A percentile compares a stretch with the other conserved stretches of the same genome.
These are phyloP conservation scores for Mycena capillaripes DNA, from an alignment of 768 basidiomycete genomes.

Conservation along the genomic window DNA sequence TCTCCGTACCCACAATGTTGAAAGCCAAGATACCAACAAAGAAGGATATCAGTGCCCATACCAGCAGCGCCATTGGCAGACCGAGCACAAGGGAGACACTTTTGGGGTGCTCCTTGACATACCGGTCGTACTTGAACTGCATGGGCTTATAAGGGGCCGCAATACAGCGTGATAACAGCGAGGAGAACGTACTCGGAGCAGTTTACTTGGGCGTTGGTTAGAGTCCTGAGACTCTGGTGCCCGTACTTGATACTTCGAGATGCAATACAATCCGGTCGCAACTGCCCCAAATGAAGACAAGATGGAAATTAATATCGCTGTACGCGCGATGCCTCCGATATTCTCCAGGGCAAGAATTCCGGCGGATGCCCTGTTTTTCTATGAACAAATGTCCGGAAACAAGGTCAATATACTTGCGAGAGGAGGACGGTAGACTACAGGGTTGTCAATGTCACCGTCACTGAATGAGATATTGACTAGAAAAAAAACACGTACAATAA, in stretches of 20 bases:
- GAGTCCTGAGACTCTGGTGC: constrained; percentile 12
- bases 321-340: constrained; percentile 14
- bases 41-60: constrained; percentile 19
- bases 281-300: constrained; percentile 12
- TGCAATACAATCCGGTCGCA: constrained; percentile 24
- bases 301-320: constrained; percentile 27
- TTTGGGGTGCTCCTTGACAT: constrained; percentile 20
- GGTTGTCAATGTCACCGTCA: not conserved
- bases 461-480: not conserved
- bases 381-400: no score
- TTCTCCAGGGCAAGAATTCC: constrained; percentile 21
- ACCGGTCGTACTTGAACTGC: constrained; percentile 20
- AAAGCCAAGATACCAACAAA: constrained; percentile 22
- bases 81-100: constrained; percentile 13
- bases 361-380: constrained; percentile 15
- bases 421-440: constrained; percentile 16
- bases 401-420: not conserved
- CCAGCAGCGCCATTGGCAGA: constrained; percentile 26
- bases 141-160: no score
- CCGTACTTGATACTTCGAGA: constrained; percentile 23
- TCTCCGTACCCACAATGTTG: constrained; percentile 22
- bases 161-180: not conserved
- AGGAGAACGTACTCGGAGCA: not conserved
- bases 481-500: constrained; percentile 9
- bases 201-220: not conserved